phyloP scores from a whole-genome alignment of 73 alveolate species.

The Effrenium voratum region DNA sequence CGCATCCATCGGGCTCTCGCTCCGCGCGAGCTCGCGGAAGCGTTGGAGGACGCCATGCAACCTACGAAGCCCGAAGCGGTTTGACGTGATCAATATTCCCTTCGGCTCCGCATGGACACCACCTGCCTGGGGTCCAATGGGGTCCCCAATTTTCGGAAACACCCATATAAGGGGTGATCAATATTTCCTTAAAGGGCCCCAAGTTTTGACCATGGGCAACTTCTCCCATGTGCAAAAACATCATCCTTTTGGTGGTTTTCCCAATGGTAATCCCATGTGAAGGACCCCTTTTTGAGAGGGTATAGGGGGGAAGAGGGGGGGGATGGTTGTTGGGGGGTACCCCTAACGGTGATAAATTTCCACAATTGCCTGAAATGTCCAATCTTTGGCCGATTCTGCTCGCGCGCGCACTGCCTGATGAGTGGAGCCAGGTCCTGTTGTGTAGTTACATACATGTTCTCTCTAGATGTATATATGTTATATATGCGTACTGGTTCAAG shows the following conservation, averaged over 20 bases:
- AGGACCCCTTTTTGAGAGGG: too few species aligned
- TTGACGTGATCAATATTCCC: not conserved
- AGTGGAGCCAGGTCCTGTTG: not conserved
- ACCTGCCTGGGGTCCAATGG: not conserved
- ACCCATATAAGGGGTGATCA: not conserved
- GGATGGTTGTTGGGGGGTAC: too few species aligned
- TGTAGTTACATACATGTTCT: not conserved
- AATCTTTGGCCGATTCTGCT: too few species aligned
- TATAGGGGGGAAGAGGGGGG: too few species aligned
- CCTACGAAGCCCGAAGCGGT: too few species aligned
- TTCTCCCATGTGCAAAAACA: not conserved
- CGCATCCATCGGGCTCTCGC: slow-evolving; percentile 12
- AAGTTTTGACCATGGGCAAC: not conserved
- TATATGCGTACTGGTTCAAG: not conserved
- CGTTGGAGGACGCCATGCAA: slow-evolving; percentile 31
- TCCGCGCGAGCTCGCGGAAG: slow-evolving; percentile 37
- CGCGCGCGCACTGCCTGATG: too few species aligned
- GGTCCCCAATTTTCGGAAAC: not conserved
- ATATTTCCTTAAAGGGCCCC: not conserved
- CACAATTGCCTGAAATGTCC: too few species aligned
- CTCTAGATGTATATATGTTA: not conserved
- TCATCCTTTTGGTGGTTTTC: not conserved
- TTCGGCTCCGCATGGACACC: not conserved
- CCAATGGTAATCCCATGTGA: too few species aligned
- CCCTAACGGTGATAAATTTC: too few species aligned